Percentiles rank a stretch among this genome's conserved stretches.
Evolutionary conservation across 441 rosid species (phyloP).

Genomic region (Gossypium lobatum): DNA sequence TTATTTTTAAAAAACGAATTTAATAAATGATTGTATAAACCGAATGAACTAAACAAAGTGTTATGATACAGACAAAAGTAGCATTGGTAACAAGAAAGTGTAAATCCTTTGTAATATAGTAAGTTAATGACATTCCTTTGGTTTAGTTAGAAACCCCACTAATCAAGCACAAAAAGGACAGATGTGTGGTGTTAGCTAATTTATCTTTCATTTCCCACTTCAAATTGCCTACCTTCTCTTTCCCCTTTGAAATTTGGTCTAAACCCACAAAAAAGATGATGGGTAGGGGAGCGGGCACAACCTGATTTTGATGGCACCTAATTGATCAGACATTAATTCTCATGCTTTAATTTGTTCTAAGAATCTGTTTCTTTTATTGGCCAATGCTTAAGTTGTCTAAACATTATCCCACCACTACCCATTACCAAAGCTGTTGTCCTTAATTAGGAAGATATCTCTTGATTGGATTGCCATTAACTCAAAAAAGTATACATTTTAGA

Average conservation of each 20-base stretch:
- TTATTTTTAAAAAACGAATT: no score
- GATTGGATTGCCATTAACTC: not conserved
- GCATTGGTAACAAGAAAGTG: not conserved
- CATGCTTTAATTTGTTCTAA: constrained; percentile 4
- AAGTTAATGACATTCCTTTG: not conserved
- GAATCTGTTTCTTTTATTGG: not conserved
- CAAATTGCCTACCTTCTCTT: not conserved
- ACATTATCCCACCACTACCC: not conserved
- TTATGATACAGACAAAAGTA: not conserved
- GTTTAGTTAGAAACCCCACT: constrained; percentile 11
- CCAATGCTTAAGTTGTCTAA: not conserved
- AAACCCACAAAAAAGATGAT: constrained; percentile 4
- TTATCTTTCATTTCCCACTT: constrained; percentile 12
- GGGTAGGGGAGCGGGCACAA: not conserved
- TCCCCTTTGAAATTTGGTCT: constrained; percentile 13
- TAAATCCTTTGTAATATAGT: not conserved
- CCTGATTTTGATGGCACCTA: not conserved
- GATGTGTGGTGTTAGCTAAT: constrained; percentile 11
- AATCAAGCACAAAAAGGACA: constrained; percentile 16
- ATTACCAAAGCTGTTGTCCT: not conserved
- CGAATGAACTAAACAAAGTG: not conserved
- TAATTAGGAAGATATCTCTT: not conserved
- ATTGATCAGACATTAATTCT: constrained; percentile 1
- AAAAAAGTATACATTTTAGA: not conserved
- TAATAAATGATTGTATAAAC: not conserved